A percentile compares a stretch with the other conserved stretches of the same genome.
These are phyloP conservation scores for Neonectria faginata DNA, from an alignment of 2,329 filamentous ascomycete species.

Conservation along the genomic window DNA sequence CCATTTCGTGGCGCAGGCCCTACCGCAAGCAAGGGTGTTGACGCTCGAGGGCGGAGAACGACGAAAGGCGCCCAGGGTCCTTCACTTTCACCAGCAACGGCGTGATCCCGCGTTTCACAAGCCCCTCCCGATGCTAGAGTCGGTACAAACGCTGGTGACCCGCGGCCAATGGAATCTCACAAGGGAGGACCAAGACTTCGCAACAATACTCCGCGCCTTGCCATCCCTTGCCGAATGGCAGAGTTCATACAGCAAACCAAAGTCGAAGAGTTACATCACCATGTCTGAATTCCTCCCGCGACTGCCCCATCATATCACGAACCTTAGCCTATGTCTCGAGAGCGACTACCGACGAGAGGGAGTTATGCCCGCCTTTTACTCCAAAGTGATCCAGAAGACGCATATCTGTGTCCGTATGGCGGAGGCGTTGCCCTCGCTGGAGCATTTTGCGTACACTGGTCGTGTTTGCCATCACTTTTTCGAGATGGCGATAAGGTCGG, in stretches of 20 bases:
- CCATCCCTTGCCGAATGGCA: constrained; percentile 75
- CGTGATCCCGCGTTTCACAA: constrained; percentile 43
- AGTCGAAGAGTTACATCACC: constrained; percentile 78
- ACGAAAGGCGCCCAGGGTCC: constrained; percentile 77
- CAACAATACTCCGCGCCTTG: constrained; percentile 69
- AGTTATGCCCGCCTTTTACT: constrained; percentile 69
- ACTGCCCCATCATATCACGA: constrained; percentile 68
- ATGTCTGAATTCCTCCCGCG: constrained; percentile 72
- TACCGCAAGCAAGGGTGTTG: constrained; percentile 72
- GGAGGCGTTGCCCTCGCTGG: constrained; percentile 68
- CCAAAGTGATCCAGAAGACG: constrained; percentile 67
- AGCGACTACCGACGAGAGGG: constrained; percentile 76
- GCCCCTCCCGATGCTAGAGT: constrained; percentile 60
- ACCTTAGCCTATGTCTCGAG: constrained; percentile 76
- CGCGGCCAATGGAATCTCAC: constrained; percentile 84
- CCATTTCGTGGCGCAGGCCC: constrained; percentile 67
- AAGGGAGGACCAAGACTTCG: constrained; percentile 71
- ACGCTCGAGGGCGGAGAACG: constrained; percentile 83
- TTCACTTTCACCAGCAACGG: constrained; percentile 48
- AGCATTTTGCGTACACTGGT: constrained; percentile 78
- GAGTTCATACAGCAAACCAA: constrained; percentile 76
- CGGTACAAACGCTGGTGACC: constrained; percentile 75
- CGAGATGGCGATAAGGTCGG: constrained; percentile 63
- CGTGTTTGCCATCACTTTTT: constrained; percentile 79
- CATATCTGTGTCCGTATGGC: constrained; percentile 77